Base-by-base conservation (phyloP, 352 stramenopile genomes). In the Pilasporangium apinafurcum region DNA sequence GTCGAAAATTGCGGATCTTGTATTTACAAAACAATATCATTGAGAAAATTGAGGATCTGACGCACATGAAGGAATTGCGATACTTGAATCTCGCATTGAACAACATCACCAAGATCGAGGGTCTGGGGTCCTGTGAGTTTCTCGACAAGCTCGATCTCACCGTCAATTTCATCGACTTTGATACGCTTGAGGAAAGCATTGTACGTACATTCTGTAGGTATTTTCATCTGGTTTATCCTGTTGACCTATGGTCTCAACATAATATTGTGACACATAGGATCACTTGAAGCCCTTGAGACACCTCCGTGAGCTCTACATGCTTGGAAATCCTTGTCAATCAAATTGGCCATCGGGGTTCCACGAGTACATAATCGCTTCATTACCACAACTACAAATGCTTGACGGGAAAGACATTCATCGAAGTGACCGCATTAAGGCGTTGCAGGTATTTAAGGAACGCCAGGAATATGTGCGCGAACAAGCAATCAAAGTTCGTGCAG, bases 21-120 rank as follows among this genome's bases (percentile, higher is more conserved):
- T 95, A 98, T 48, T 69, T 98, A 28, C 92, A 98, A 53, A 98
- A 98, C 73, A 98, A 98, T 65, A 96, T 98, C 52, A 98, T 98
- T 51, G 60, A 83, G 9, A 81, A 83, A 33, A 96, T 98, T 29
- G 73, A 96, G 48, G 87, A 97, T 55, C 60, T 98, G 39, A 82
- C 86, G 57, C 86, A 96, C 50, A 79, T 98, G 54, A 97, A 96
- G 53, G 70, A 92, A 45, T 68, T 98, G 13, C 75, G 95, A 48
- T 98, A 98, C 68, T 70, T 98, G 21, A 98, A 98, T 60, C 68
- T 98, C 38, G 92, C 93, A 21, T 71, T 98, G 13, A 98, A 98
- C 65, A 98, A 98, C 54, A 86, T 98, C 41, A 64, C 43, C 40
- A 87, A 73, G 30, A 94, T 97, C 48, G 86, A 97, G 59, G 87